Evolutionary conservation across 257 asterid species (phyloP).

Genomic region (Ligustrum vulgare): DNA sequence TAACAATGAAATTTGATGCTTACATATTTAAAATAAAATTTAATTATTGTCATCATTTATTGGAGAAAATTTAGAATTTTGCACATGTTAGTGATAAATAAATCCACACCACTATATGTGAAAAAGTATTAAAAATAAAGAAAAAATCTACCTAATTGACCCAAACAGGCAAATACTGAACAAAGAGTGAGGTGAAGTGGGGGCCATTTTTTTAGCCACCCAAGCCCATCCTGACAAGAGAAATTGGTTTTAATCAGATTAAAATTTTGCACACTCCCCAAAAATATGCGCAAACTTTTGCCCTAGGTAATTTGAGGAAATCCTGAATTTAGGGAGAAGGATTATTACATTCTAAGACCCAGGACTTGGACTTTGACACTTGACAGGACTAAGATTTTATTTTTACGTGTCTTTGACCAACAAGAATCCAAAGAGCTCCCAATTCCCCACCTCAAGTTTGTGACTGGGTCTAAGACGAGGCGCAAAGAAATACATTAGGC

Average conservation of each 20-base stretch:
- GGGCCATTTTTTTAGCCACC: neutral
- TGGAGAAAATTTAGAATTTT: no score
- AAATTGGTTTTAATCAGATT: neutral
- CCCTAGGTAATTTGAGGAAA: constrained; percentile 44
- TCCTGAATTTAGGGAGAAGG: constrained; percentile 73
- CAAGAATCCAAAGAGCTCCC: constrained; percentile 3
- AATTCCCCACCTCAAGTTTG: neutral
- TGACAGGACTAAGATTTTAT: constrained; percentile 35
- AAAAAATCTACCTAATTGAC: constrained; percentile 4
- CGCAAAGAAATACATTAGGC: no score
- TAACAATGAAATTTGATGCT: no score
- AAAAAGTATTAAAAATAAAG: neutral
- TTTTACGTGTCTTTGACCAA: constrained; percentile 29
- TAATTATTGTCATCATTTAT: no score
- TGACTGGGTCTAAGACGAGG: no score
- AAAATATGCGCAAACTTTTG: constrained; percentile 56
- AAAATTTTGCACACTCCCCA: constrained; percentile 71
- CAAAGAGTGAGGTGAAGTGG: neutral
- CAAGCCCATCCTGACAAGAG: constrained; percentile 35
- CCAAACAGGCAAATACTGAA: neutral
- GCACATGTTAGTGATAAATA: no score
- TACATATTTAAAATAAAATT: no score
- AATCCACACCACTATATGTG: no score
- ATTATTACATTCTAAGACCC: constrained; percentile 38
- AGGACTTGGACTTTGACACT: constrained; percentile 56